Base-by-base conservation (phyloP, 371 early-diverging fungal genomes). In the Mucor sp. region DNA sequence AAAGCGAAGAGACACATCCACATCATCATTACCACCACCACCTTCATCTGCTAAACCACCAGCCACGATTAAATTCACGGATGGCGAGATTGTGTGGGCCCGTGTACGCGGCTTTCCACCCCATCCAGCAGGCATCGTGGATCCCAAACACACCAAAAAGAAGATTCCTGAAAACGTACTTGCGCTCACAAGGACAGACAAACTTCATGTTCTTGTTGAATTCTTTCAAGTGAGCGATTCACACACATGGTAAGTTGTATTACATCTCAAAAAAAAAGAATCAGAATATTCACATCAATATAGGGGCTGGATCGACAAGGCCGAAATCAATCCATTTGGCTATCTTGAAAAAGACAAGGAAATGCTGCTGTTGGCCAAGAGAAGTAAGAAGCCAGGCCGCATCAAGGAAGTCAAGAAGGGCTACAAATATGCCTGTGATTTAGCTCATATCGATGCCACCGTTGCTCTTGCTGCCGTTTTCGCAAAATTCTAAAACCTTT, bases 41-140 rank as follows among this genome's bases (percentile, higher is more conserved):
- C 14, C 21, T 14, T 14, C 23, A 9, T 30, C 30, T 3, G 47
- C 25, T 1, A 32, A 41, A 21, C 37, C 21, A 15, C n/a, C 28
- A 14, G 6, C 3, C 17, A 59, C 1, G 19, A 19, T 66, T 4
- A 48, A 37, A 19, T 66, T 59, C 60, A 50, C 32, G 14, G 19
- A 66, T 9, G 53, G 66, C 33, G 63, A 71, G 32, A 67, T 83
- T 64, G 79, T 83, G 17, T 83, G 83, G 83, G 83, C 81, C 3
- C 72, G 76, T 27, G 81, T 83, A 4, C 67, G 57, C 41, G 79
- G 81, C 14, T 83, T 79, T 56, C 83, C 83, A 21, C 63, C 78
- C 2, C 83, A 83, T 64, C 83, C 83, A 43, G 81, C 79, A 6
- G 61, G 58, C 55, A 71, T 79, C 59, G 58, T 79, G 23, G 76